Evolutionary conservation across 1,284 basidiomycete genomes (phyloP).

Genomic region (Moniliophthora roreri): DNA sequence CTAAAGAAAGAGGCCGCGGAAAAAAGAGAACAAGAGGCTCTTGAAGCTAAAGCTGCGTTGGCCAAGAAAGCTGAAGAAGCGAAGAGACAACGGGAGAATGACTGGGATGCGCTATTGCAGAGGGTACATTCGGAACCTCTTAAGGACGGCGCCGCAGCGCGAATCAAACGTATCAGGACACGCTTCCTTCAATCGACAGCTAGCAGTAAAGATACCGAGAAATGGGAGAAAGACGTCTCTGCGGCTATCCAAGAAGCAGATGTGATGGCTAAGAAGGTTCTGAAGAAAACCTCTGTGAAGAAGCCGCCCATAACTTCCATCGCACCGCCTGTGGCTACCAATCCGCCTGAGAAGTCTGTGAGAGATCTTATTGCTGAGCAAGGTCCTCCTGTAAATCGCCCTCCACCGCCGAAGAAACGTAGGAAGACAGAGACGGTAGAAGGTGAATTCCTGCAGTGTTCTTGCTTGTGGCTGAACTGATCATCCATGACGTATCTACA

Average conservation of each 20-base stretch:
- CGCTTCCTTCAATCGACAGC: conserved; percentile 59
- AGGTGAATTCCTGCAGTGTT: conserved; percentile 15
- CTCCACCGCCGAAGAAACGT: conserved; percentile 34
- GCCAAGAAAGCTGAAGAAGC: conserved; percentile 59
- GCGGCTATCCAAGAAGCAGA: conserved; percentile 56
- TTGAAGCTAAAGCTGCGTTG: conserved; percentile 48
- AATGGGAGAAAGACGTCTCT: conserved; percentile 64
- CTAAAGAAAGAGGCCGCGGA: conserved; percentile 28
- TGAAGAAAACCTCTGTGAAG: conserved; percentile 28
- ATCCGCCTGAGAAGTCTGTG: conserved; percentile 52
- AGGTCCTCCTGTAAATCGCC: conserved; percentile 40
- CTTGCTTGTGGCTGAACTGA: not conserved
- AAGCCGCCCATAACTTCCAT: conserved; percentile 20
- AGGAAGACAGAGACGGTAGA: conserved; percentile 34
- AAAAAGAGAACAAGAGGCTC: conserved; percentile 32
- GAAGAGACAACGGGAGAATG: conserved; percentile 52
- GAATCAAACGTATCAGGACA: conserved; percentile 51
- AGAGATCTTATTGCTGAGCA: conserved; percentile 56
- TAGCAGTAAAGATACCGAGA: conserved; percentile 39
- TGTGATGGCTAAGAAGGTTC: conserved; percentile 43
- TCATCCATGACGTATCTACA: conserved; percentile 2
- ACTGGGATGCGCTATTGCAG: conserved; percentile 61
- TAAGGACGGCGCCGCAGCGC: conserved; percentile 43
- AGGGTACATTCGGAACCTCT: conserved; percentile 53
- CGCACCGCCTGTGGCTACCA: conserved; percentile 36